A percentile compares a stretch with the other conserved stretches of the same genome.
phyloP scores from a whole-genome alignment of 2,329 filamentous ascomycete species.

The Teratosphaeria destructans region DNA sequence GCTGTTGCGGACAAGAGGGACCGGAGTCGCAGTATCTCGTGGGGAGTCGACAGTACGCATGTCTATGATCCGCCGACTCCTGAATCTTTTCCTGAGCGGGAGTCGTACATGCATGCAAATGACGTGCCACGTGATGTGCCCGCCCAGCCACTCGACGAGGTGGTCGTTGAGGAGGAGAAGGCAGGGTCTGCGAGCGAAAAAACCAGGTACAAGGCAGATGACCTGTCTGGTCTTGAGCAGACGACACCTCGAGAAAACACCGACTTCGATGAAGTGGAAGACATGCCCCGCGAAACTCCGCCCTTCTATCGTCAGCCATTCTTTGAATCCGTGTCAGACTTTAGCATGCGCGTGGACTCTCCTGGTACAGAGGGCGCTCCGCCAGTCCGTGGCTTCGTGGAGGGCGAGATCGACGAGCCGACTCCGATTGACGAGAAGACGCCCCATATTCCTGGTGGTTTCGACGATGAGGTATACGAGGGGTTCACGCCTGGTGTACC shows the following conservation, averaged over 20 bases:
- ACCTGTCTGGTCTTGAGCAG: constrained; percentile 2
- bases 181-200: constrained; percentile 20
- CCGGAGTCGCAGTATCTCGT: constrained; percentile 30
- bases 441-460: constrained; percentile 53
- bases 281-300: constrained; percentile 1
- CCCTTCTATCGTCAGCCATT: constrained; percentile 27
- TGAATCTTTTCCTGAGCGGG: constrained; percentile 27
- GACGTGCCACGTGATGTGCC: constrained; percentile 2
- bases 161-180: constrained; percentile 29
- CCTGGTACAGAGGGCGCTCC: constrained; percentile 22
- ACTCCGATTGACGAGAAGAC: constrained; percentile 43
- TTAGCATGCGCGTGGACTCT: constrained; percentile 21
- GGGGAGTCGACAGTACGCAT: constrained; percentile 38
- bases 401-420: constrained; percentile 42
- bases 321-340: constrained; percentile 33
- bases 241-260: neutral
- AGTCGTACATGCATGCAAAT: constrained; percentile 13
- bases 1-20: constrained; percentile 10
- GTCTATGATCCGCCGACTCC: constrained; percentile 38
- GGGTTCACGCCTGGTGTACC: neutral
- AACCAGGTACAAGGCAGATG: constrained; percentile 24
- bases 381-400: constrained; percentile 27
- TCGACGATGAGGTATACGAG: constrained; percentile 32
- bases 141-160: constrained; percentile 23
- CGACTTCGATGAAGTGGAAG: constrained; percentile 6